phyloP scores from a whole-genome alignment of 192 early-diverging fungal species.

The Entomortierella parvispora region DNA sequence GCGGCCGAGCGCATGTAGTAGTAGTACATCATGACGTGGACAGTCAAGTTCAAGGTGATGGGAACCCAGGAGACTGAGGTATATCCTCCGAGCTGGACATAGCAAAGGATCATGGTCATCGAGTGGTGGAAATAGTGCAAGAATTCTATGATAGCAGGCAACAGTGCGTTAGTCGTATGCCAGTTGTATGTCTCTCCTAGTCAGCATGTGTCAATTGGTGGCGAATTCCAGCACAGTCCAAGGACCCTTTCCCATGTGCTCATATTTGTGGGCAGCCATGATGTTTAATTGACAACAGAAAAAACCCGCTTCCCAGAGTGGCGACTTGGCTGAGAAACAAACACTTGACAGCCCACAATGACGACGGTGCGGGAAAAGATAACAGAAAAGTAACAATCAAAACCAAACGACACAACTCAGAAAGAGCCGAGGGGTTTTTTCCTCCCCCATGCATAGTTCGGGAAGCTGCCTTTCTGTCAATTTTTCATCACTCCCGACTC shows the following conservation, averaged over 20 bases:
- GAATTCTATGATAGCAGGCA: slow-evolving; percentile 67
- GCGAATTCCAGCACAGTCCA: background rate
- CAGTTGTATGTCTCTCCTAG: background rate
- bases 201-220: background rate
- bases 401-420: no score
- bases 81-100: slow-evolving; percentile 76
- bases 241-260: background rate
- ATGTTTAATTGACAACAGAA: no score
- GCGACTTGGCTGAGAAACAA: no score
- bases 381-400: no score
- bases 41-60: slow-evolving; percentile 84
- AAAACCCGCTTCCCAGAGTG: no score
- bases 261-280: no score
- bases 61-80: slow-evolving; percentile 85
- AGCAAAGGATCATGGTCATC: slow-evolving; percentile 90
- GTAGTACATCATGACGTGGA: slow-evolving; percentile 94
- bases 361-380: no score
- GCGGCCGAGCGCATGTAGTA: slow-evolving; percentile 86
- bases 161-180: slow-evolving; percentile 6
- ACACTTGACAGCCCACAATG: no score
- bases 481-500: no score
- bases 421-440: no score
- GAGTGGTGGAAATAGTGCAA: slow-evolving; percentile 95
- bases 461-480: no score
- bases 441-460: no score